Evolutionary conservation across 805 yeast genomes (phyloP).

Genomic region (Blastobotrys parvus): DNA sequence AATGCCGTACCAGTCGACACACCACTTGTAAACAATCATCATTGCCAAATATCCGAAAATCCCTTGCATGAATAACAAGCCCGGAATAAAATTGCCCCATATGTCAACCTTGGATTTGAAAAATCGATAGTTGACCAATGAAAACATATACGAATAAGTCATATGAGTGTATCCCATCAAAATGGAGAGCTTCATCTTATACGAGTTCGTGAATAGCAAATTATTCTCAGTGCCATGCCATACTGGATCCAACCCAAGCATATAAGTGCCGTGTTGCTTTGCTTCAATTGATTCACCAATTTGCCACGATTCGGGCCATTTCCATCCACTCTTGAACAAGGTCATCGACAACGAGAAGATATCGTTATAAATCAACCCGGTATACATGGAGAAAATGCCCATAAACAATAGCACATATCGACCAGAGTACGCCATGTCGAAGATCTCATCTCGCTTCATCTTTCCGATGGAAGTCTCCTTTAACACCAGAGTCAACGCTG

Average conservation of each 20-base stretch:
- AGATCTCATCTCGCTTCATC: conserved; percentile 80
- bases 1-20: conserved; percentile 77
- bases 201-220: conserved; percentile 84
- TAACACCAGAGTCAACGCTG: conserved; percentile 61
- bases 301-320: conserved; percentile 72
- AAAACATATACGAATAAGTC: conserved; percentile 81
- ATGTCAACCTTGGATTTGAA: conserved; percentile 71
- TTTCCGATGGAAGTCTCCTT: conserved; percentile 64
- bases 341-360: conserved; percentile 87
- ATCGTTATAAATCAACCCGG: conserved; percentile 92
- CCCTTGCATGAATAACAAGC: conserved; percentile 89
- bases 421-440: conserved; percentile 93
- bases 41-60: conserved; percentile 88
- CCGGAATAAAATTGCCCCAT: conserved; percentile 89
- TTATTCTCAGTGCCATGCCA: conserved; percentile 98
- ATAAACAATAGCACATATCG: conserved; percentile 82
- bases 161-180: conserved; percentile 92
- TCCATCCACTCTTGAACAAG: conserved; percentile 84
- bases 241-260: conserved; percentile 82
- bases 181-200: conserved; percentile 93
- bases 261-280: conserved; percentile 56
- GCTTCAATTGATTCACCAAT: conserved; percentile 67
- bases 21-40: conserved; percentile 89
- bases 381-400: conserved; percentile 94
- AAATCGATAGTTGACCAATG: conserved; percentile 68